phyloP scores from a whole-genome alignment of 2,329 filamentous ascomycete species.

The Dactylonectria macrodidyma region DNA sequence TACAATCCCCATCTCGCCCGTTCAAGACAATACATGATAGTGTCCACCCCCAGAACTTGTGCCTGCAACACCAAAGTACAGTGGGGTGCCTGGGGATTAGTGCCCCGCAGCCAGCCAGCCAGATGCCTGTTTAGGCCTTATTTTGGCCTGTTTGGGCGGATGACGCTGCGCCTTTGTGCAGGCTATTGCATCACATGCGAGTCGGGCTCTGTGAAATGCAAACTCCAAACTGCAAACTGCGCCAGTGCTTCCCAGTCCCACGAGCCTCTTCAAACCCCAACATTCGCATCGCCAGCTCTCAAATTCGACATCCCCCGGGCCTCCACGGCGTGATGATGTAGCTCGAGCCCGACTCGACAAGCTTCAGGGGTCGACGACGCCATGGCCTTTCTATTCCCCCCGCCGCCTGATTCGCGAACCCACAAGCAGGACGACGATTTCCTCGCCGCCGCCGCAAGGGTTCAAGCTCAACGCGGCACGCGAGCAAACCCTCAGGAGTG shows the following conservation, averaged over 20 bases:
- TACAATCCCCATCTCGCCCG: background rate
- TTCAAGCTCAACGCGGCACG: slow-evolving; percentile 39
- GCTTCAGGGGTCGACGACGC: slow-evolving; percentile 47
- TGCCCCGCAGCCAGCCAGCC: slow-evolving; percentile 48
- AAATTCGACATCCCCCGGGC: slow-evolving; percentile 34
- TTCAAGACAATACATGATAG: background rate
- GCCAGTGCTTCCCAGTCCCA: slow-evolving; percentile 14
- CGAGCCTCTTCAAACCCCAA: slow-evolving; percentile 13
- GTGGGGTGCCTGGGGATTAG: slow-evolving; percentile 44
- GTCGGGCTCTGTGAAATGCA: slow-evolving; percentile 25
- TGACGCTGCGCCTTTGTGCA: slow-evolving; percentile 37
- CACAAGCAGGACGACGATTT: slow-evolving; percentile 49
- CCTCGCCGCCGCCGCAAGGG: slow-evolving; percentile 36
- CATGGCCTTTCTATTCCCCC: slow-evolving; percentile 59
- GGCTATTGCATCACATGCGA: slow-evolving; percentile 51
- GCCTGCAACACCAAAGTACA: slow-evolving; percentile 29
- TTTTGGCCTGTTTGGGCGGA: slow-evolving; percentile 26
- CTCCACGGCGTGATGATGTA: slow-evolving; percentile 43
- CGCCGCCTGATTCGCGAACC: slow-evolving; percentile 49
- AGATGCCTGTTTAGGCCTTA: slow-evolving; percentile 28
- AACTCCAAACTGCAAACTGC: slow-evolving; percentile 34
- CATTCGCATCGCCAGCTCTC: slow-evolving; percentile 24
- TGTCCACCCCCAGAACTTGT: slow-evolving; percentile 24
- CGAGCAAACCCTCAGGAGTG: slow-evolving; percentile 44
- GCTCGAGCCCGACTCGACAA: slow-evolving; percentile 37